Percentiles rank a stretch among this genome's conserved stretches.
phyloP scores from a whole-genome alignment of 1,284 basidiomycete genomes.

The Marasmius oreades region DNA sequence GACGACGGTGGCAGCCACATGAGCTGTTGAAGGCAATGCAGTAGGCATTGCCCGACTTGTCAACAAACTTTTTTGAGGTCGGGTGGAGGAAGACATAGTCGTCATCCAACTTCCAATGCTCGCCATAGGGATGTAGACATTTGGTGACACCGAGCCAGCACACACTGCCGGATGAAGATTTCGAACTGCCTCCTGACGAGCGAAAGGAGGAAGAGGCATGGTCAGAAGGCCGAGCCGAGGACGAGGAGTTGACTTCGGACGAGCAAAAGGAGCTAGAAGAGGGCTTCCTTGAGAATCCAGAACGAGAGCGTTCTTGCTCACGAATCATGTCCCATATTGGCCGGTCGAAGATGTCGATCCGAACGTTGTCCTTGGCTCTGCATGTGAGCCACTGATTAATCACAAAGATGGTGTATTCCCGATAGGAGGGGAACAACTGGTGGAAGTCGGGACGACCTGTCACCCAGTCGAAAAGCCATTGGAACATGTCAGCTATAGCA shows the following conservation, averaged over 20 bases:
- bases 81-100: neutral
- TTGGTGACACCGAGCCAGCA: neutral
- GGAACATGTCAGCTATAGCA: neutral
- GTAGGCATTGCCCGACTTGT: neutral
- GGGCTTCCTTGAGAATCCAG: no score
- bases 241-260: no score
- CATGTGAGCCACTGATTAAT: neutral
- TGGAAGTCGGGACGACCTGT: neutral
- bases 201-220: no score
- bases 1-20: neutral
- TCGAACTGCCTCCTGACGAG: no score
- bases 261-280: neutral
- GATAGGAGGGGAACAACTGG: neutral
- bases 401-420: neutral
- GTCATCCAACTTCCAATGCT: neutral
- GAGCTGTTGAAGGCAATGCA: neutral
- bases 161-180: neutral
- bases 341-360: neutral
- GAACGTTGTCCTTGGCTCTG: neutral
- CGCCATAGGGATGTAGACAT: neutral
- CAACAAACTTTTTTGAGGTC: neutral
- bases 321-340: neutral
- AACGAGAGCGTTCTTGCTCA: neutral
- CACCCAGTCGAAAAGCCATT: neutral
- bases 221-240: no score